Conservation (phyloP, 345 rosid genomes). For the Eutrema heterophyllum region DNA sequence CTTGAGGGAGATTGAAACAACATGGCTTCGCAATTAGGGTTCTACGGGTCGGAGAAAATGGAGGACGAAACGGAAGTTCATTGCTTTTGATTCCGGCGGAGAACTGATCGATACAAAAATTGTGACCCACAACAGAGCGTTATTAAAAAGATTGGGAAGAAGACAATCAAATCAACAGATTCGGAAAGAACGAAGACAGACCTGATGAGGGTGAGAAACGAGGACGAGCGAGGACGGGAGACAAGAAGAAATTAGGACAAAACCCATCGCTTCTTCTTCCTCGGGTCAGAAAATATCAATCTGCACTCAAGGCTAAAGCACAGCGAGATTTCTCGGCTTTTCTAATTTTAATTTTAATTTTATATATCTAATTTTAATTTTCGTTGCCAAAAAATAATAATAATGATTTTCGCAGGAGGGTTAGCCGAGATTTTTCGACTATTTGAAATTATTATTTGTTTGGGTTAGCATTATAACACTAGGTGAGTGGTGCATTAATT, state of each 20-base stretch:
- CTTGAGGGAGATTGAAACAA: constrained; percentile 37
- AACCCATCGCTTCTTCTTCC: constrained; percentile 26
- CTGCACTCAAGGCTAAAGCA: not conserved
- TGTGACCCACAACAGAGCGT: not conserved
- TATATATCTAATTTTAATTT: too few species aligned
- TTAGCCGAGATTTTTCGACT: too few species aligned
- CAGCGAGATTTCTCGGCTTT: not conserved
- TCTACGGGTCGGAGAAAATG: constrained; percentile 9
- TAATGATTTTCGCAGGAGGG: too few species aligned
- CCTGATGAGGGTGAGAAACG: constrained; percentile 23
- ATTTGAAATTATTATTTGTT: too few species aligned
- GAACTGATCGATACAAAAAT: constrained; percentile 11
- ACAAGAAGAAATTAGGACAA: constrained; percentile 7
- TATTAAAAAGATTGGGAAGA: not conserved
- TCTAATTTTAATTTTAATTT: too few species aligned
- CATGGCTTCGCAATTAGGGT: constrained; percentile 16
- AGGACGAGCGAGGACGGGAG: not conserved
- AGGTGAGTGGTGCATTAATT: too few species aligned
- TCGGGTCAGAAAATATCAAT: not conserved
- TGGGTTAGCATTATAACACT: too few species aligned
- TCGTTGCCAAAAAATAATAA: too few species aligned
- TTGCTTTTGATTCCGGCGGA: constrained; percentile 12
- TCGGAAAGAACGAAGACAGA: not conserved
- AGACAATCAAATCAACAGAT: not conserved
- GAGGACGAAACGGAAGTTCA: not conserved